phyloP scores from a whole-genome alignment of 495 filamentous ascomycete genomes.

The Hypoxylon intermedium region DNA sequence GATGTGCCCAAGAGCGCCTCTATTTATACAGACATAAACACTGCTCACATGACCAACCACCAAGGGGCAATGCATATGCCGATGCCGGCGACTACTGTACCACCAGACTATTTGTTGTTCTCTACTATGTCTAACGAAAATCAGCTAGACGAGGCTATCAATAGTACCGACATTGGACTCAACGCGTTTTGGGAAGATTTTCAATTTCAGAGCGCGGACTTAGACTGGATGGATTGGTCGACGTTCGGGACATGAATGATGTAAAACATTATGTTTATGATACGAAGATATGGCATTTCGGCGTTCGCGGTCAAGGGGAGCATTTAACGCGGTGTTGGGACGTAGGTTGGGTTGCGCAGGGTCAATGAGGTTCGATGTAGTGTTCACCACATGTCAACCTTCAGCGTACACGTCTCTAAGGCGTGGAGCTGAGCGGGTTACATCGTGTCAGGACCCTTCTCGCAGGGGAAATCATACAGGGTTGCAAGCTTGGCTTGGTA shows the following conservation, averaged over 20 bases:
- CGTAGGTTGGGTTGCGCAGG: conserved; percentile 9
- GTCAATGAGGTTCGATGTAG: conserved; percentile 26
- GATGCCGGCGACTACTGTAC: conserved; percentile 33
- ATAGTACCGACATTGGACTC: conserved; percentile 43
- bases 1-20: conserved; percentile 21
- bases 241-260: conserved; percentile 33
- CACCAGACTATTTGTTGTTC: conserved; percentile 41
- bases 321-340: conserved; percentile 24
- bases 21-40: conserved; percentile 34
- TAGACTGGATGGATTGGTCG: conserved; percentile 47
- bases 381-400: conserved; percentile 10
- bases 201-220: conserved; percentile 41
- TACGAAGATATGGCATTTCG: conserved; percentile 19
- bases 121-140: conserved; percentile 46
- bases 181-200: conserved; percentile 44
- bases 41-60: conserved; percentile 32
- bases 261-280: conserved; percentile 20
- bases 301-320: conserved; percentile 23
- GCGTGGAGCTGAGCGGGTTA: conserved; percentile 7
- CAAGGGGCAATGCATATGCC: conserved; percentile 37
- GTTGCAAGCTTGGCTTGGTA: conserved; percentile 14
- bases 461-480: conserved; percentile 18
- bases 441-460: conserved; percentile 21
- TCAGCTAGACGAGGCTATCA: conserved; percentile 44
- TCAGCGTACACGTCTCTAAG: not conserved